Conservation (phyloP, 345 rosid genomes). For the Conringia planisiliqua region DNA sequence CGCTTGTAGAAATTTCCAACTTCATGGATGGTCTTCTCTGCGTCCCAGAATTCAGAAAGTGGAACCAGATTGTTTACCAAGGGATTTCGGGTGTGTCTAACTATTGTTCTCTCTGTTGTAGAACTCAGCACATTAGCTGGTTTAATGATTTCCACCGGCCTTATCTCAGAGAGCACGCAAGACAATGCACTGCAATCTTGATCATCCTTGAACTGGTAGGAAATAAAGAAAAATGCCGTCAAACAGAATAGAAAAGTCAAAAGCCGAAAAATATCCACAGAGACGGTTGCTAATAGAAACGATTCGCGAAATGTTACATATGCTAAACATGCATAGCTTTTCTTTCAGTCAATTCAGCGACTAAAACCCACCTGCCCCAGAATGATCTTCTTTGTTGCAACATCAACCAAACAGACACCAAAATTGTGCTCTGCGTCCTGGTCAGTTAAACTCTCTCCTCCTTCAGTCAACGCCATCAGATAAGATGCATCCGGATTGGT, state of each 20-base stretch:
- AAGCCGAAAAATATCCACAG: background rate
- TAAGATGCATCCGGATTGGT: constrained; percentile 92
- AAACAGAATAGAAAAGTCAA: constrained; percentile 8
- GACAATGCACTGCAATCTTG: constrained; percentile 72
- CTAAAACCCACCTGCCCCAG: constrained; percentile 70
- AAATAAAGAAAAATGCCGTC: constrained; percentile 2
- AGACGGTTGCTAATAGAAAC: background rate
- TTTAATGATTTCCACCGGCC: constrained; percentile 94
- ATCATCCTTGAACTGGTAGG: constrained; percentile 76
- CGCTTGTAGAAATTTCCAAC: constrained; percentile 48
- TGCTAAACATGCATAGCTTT: background rate
- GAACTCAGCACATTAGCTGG: constrained; percentile 66
- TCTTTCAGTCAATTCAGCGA: constrained; percentile 10
- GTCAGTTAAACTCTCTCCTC: constrained; percentile 27
- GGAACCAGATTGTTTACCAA: constrained; percentile 82
- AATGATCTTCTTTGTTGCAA: constrained; percentile 76
- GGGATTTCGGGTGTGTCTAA: constrained; percentile 84
- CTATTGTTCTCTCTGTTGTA: constrained; percentile 69
- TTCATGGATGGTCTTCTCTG: constrained; percentile 69
- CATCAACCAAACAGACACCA: constrained; percentile 90
- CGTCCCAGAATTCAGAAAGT: constrained; percentile 81
- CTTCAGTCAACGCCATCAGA: constrained; percentile 81
- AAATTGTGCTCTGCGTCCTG: constrained; percentile 44
- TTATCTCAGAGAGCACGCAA: constrained; percentile 73
- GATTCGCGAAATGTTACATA: constrained; percentile 1